A percentile compares a stretch with the other conserved stretches of the same genome.
Conservation (phyloP, 2,329 filamentous ascomycete genomes). For the Sordariomycetes sp. region DNA sequence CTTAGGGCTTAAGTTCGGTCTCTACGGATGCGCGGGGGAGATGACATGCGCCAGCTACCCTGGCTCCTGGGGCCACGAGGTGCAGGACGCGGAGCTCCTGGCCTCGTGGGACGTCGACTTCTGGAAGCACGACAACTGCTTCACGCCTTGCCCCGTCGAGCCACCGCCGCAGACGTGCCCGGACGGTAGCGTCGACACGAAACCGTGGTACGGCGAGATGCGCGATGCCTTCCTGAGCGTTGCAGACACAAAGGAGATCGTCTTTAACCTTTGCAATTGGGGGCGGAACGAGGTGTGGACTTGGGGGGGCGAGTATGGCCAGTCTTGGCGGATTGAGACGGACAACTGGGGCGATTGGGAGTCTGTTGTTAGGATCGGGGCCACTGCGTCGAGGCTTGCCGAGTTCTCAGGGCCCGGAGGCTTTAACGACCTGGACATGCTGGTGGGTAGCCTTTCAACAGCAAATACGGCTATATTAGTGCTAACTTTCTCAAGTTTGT, state of each 20-base stretch:
- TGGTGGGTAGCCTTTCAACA: slow-evolving; percentile 6
- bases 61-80: slow-evolving; percentile 8
- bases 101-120: slow-evolving; percentile 10
- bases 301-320: slow-evolving; percentile 33
- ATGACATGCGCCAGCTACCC: slow-evolving; percentile 10
- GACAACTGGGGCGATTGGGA: slow-evolving; percentile 20
- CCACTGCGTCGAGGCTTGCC: slow-evolving; percentile 6
- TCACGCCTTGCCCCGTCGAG: slow-evolving; percentile 5
- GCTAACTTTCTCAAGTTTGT: slow-evolving; percentile 7
- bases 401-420: slow-evolving; percentile 14
- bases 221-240: slow-evolving; percentile 28
- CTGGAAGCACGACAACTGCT: slow-evolving; percentile 9
- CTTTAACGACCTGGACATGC: slow-evolving; percentile 19
- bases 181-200: slow-evolving; percentile 4
- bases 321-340: slow-evolving; percentile 24
- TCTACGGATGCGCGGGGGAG: slow-evolving; percentile 47
- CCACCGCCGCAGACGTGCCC: slow-evolving; percentile 9
- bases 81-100: slow-evolving; percentile 6
- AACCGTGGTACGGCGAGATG: slow-evolving; percentile 22
- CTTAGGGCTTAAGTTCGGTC: slow-evolving; percentile 48
- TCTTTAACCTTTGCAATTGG: slow-evolving; percentile 40
- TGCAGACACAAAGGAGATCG: slow-evolving; percentile 24
- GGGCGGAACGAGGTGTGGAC: slow-evolving; percentile 30
- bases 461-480: neutral
- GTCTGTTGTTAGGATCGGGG: slow-evolving; percentile 8